Evolutionary conservation across 306 rosid species (phyloP).

Genomic region (Spatholobus suberectus): DNA sequence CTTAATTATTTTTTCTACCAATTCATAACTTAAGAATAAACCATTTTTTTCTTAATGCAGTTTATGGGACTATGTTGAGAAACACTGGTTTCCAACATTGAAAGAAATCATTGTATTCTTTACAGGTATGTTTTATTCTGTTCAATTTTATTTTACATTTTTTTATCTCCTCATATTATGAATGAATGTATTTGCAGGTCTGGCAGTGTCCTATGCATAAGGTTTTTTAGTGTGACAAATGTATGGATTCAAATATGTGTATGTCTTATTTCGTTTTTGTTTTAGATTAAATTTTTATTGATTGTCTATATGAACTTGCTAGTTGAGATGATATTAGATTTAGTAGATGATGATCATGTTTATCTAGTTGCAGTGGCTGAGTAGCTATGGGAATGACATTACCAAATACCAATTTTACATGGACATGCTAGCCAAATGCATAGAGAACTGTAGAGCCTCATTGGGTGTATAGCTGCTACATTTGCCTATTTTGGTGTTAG

Average conservation of each 20-base stretch:
- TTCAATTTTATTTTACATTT: too few relatives aligned
- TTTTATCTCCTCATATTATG: too few relatives aligned
- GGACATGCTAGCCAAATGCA: slow-evolving; percentile 89
- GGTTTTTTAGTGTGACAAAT: too few relatives aligned
- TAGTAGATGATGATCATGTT: neutral
- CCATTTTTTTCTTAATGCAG: too few relatives aligned
- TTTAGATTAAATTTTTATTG: neutral
- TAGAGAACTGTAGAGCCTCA: slow-evolving; percentile 63
- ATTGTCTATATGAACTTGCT: neutral
- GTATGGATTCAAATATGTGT: neutral
- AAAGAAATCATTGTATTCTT: too few relatives aligned
- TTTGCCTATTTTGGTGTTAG: neutral
- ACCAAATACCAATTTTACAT: slow-evolving; percentile 97
- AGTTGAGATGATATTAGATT: neutral
- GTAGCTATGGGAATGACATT: slow-evolving; percentile 70
- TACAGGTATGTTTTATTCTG: too few relatives aligned
- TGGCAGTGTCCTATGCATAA: too few relatives aligned
- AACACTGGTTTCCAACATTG: too few relatives aligned
- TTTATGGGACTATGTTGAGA: too few relatives aligned
- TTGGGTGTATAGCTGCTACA: slow-evolving; percentile 53
- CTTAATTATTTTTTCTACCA: too few relatives aligned
- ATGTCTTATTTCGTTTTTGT: neutral
- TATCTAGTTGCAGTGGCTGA: slow-evolving; percentile 73
- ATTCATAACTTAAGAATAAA: too few relatives aligned
- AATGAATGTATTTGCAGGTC: too few relatives aligned